Evolutionary conservation across 495 filamentous ascomycete genomes (phyloP).

Genomic region (Schizothecium vesticola): DNA sequence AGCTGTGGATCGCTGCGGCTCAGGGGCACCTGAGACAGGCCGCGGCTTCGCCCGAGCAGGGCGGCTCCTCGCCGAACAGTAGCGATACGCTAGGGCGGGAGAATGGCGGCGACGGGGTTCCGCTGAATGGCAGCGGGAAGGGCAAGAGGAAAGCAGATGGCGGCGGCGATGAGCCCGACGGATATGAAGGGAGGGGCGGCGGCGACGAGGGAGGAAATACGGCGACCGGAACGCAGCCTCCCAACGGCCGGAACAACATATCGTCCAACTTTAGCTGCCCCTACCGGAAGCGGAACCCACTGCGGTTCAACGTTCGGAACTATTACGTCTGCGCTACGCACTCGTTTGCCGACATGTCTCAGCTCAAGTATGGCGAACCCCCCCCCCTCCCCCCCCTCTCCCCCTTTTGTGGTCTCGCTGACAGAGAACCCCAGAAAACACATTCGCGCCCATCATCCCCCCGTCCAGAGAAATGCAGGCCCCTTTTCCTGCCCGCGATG

Average conservation of each 20-base stretch:
- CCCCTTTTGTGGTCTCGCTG: not conserved
- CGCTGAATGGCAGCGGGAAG: conserved; percentile 10
- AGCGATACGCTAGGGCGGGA: conserved; percentile 1
- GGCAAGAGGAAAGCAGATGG: conserved; percentile 30
- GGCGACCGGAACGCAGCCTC: not conserved
- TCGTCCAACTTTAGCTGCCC: conserved; percentile 30
- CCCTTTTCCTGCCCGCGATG: conserved; percentile 26
- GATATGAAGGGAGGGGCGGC: conserved; percentile 10
- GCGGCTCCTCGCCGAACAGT: conserved; percentile 8
- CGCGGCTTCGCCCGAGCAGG: conserved; percentile 15
- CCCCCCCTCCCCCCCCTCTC: no score
- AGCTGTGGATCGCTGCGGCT: conserved; percentile 20
- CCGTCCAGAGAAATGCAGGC: conserved; percentile 25
- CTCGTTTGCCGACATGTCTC: conserved; percentile 31
- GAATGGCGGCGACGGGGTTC: not conserved
- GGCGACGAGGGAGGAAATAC: conserved; percentile 4
- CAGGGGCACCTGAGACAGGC: conserved; percentile 15
- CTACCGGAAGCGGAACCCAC: conserved; percentile 35
- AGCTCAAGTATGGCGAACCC: conserved; percentile 27
- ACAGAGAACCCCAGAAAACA: conserved; percentile 17
- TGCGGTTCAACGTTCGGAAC: conserved; percentile 33
- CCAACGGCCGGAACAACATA: conserved; percentile 8
- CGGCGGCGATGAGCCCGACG: conserved; percentile 21
- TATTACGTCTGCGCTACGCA: conserved; percentile 30
- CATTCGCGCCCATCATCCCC: conserved; percentile 30